These are phyloP conservation scores for Xylariaceae sp. DNA, from an alignment of 2,329 filamentous ascomycete species.

Conservation along the genomic window DNA sequence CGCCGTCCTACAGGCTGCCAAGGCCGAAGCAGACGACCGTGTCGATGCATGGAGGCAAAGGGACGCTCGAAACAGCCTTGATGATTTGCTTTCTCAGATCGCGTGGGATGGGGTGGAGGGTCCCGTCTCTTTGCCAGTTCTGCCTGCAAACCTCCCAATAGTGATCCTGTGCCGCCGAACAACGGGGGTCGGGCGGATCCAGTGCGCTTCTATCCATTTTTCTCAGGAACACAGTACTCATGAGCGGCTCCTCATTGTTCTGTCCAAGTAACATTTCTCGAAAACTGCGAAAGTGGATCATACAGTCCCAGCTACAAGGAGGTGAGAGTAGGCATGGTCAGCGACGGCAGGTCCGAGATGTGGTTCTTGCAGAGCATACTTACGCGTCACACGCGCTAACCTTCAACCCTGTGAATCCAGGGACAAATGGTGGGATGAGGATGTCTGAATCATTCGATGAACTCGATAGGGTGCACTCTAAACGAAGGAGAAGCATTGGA, in stretches of 20 bases:
- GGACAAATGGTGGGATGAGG: too few species aligned
- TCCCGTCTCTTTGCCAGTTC: background rate
- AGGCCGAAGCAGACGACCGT: background rate
- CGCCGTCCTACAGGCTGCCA: background rate
- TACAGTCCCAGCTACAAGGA: background rate
- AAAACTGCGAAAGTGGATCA: too few species aligned
- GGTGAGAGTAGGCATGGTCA: conserved; percentile 3
- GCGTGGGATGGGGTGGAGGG: background rate
- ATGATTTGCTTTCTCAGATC: background rate
- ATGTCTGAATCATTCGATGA: too few species aligned
- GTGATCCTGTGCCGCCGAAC: background rate
- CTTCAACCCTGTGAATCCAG: too few species aligned
- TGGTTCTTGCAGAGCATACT: too few species aligned
- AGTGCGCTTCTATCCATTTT: too few species aligned
- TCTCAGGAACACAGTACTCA: background rate
- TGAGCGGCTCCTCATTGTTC: background rate
- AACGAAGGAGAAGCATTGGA: too few species aligned
- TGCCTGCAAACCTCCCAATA: background rate
- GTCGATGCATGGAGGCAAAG: background rate
- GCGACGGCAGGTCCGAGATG: background rate
- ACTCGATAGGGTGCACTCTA: too few species aligned
- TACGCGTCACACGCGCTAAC: too few species aligned
- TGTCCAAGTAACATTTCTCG: too few species aligned
- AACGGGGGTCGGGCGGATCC: background rate
- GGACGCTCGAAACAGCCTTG: background rate